Evolutionary conservation across 805 yeast genomes (phyloP).

Genomic region (Cyberlindnera japonica): DNA sequence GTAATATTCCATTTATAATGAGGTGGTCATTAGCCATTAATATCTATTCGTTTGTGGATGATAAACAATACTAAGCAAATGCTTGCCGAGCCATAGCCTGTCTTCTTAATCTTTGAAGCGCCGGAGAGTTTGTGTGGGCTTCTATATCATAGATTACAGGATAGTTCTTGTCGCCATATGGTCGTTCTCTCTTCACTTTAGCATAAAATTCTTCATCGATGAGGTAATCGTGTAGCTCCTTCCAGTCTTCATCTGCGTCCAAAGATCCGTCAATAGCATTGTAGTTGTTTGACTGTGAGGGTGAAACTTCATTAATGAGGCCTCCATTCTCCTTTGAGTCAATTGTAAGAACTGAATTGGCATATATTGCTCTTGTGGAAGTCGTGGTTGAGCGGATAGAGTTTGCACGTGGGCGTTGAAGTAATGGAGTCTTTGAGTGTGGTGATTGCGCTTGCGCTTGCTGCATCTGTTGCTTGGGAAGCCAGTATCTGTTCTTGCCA

Average conservation of each 20-base stretch:
- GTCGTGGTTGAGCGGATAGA: conserved; percentile 23
- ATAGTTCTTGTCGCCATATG: conserved; percentile 39
- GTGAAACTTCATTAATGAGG: conserved; percentile 7
- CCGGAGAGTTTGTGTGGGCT: conserved; percentile 26
- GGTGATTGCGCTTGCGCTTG: conserved; percentile 3
- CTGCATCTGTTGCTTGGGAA: conserved; percentile 19
- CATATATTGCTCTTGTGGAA: conserved; percentile 25
- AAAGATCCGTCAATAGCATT: conserved; percentile 12
- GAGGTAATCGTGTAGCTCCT: conserved; percentile 27
- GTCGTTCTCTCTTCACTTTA: conserved; percentile 32
- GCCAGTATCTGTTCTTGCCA: conserved; percentile 83
- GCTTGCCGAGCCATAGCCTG: conserved; percentile 19
- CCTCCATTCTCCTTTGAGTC: conserved; percentile 13
- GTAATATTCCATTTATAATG: too few relatives aligned
- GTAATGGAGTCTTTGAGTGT: conserved; percentile 18
- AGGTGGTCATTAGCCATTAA: neutral
- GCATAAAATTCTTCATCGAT: conserved; percentile 35
- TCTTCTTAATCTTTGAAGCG: conserved; percentile 26
- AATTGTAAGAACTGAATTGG: conserved; percentile 21
- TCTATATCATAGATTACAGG: conserved; percentile 36
- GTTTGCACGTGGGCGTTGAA: conserved; percentile 15
- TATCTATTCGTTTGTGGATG: too few relatives aligned
- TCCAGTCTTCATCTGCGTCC: conserved; percentile 3
- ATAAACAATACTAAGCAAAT: neutral
- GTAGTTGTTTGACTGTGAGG: conserved; percentile 8